phyloP scores from a whole-genome alignment of 371 early-diverging fungal species.

The Capniomyces stellatus region DNA sequence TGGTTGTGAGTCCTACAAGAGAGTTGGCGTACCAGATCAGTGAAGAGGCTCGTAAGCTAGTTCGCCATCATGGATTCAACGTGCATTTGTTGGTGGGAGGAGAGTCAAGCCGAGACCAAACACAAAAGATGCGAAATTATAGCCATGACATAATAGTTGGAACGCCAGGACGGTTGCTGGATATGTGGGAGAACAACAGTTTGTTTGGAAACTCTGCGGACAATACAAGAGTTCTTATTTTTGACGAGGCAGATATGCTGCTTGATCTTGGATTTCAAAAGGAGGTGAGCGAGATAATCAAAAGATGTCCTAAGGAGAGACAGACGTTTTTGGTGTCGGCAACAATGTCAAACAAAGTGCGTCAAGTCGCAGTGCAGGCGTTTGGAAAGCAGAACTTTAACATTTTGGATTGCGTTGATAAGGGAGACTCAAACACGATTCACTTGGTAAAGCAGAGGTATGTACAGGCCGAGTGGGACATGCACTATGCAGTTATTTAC shows the following conservation, averaged over 20 bases:
- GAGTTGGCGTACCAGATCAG: conserved; percentile 93
- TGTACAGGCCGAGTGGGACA: conserved; percentile 35
- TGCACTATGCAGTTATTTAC: conserved; percentile 41
- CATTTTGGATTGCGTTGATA: conserved; percentile 47
- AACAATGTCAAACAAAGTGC: conserved; percentile 76
- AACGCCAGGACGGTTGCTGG: conserved; percentile 87
- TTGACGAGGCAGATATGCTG: conserved; percentile 98
- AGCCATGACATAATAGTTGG: conserved; percentile 83
- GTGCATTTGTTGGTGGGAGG: conserved; percentile 88
- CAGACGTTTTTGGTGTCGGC: conserved; percentile 97
- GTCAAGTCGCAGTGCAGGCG: conserved; percentile 48
- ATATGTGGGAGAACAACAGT: conserved; percentile 50
- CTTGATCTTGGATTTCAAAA: conserved; percentile 96
- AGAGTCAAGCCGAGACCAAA: conserved; percentile 41
- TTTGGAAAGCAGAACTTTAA: conserved; percentile 39
- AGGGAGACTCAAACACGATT: conserved; percentile 67
- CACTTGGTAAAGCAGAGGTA: conserved; percentile 63
- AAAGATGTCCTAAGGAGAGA: conserved; percentile 55
- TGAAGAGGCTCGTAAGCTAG: conserved; percentile 56
- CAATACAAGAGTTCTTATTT: conserved; percentile 54
- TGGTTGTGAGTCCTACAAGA: conserved; percentile 91
- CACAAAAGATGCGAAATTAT: conserved; percentile 32
- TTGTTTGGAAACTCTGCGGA: conserved; percentile 36
- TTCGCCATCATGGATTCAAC: conserved; percentile 35
- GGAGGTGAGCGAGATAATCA: conserved; percentile 70